Base-by-base conservation (phyloP, 257 asterid genomes). In the Solanum arcanum region DNA sequence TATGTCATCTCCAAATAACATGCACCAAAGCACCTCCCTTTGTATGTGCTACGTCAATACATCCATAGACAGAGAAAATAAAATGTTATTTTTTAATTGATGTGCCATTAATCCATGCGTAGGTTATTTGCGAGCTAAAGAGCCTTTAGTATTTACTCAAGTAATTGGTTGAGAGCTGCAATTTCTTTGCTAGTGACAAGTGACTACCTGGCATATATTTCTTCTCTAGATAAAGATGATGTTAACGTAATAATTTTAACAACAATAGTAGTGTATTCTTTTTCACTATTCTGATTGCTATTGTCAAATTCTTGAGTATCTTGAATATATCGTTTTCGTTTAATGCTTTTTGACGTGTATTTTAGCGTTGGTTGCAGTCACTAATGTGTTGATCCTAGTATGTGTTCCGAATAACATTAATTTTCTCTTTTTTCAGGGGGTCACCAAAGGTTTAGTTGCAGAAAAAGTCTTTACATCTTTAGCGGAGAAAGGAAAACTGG, bases 361-460 rank as follows among this genome's bases (percentile, higher is more conserved):
- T 59, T 31, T 33, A 33, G 7, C 18, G 27, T 27, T 84, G 52
- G 14, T 73, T 18, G 69, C 74, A 10, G 82, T 84, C 23, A 6
- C 44, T 46, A 42, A 37, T 44, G 56, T 86, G 49, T 42, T 29
- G 18, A 21, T 64, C 84, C 23, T 47, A 49, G 52, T 84, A 27
- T 62, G 59, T 47, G 27, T 73, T 44, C 42, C 52, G 62, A 86
- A 49, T 47, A 42, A 10, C 16, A 9, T 81, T 86, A 9, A 80
- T 52, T 39, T 59, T 60, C 23, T 86, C 69, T 85, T 85, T n/a
- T 80, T 87, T 83, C 92, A 94, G 98, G 97, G 97, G 62, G 93
- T 93, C 74, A 95, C 93, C 93, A 95, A 95, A 91, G 98, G 98
- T 47, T 83, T 90, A 75, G 98, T 95, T 81, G 98, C 95, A 33